Evolutionary conservation across 2,329 filamentous ascomycete species (phyloP), one percentile per base, ranked within the genome.

Genomic region (Acarospora socialis): DNA sequence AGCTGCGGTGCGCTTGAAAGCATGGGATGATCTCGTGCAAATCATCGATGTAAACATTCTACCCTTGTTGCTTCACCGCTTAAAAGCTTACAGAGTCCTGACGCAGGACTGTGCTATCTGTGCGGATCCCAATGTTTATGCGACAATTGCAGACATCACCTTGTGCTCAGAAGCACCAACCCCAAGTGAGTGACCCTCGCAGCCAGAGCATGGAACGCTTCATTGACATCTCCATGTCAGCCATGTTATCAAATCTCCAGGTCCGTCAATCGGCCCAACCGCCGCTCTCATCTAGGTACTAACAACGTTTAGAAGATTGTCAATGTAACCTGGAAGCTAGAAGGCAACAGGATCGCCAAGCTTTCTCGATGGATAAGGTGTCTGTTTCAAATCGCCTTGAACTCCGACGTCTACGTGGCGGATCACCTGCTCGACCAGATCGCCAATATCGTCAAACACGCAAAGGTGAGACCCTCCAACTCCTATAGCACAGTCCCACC

Each of bases 281-380:
- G 4, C 7, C 6, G 3, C 7, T 6, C 23, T 25, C 23, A n/a
- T 33, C 4, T 17, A n/a, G 21, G 14, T 12, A 20, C 16, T 2
- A 15, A 7, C n/a, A 7, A 14, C 1, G 23, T 5, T 3, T 30
- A 77, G 28, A 68, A 73, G 37, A 73, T 86, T 37, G 70, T 90
- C 46, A 78, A 81, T 45, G 61, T 73, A 28, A 73, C 78, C 12
- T 77, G 71, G 54, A 60, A 54, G 1, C 52, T 73, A 1, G 64
- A 73, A 12, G 46, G 53, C 1, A 71, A 75, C 26, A 65, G 77
- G 39, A 60, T 62, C 4, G 48, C 51, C 1, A 74, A 72, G 43
- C 59, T 92, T 1, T 70, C 79, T 5, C 78, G 77, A 44, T 92
- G 90, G 59, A 68, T 87, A 27, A 71, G 81, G 1, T 84, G 80